phyloP scores from a whole-genome alignment of 2,329 filamentous ascomycete species.

The Ascochyta clinopodiicola region DNA sequence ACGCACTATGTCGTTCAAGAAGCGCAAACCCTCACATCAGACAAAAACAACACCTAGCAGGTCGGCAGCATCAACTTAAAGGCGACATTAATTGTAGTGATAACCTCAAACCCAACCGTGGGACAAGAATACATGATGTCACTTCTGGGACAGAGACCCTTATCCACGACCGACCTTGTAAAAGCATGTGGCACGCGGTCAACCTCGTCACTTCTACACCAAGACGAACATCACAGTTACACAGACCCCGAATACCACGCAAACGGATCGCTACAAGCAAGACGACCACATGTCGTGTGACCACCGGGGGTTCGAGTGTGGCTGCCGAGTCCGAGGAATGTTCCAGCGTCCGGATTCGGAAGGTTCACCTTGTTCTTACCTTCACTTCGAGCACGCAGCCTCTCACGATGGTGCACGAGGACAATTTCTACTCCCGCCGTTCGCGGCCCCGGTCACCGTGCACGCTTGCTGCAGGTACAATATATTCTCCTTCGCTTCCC shows the following conservation, averaged over 20 bases:
- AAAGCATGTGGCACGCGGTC: not conserved
- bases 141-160: no score
- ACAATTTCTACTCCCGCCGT: not conserved
- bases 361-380: constrained; percentile 7
- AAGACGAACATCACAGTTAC: constrained; percentile 1
- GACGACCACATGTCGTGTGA: constrained; percentile 5
- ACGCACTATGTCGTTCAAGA: no score
- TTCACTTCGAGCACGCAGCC: not conserved
- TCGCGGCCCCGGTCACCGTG: constrained; percentile 1
- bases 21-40: no score
- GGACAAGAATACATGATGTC: no score
- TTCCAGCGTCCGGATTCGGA: constrained; percentile 7
- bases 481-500: constrained; percentile 2
- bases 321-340: constrained; percentile 1
- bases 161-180: no score
- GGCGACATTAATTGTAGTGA: no score
- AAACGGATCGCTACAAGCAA: constrained; percentile 8
- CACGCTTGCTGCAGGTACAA: constrained; percentile 1
- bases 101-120: no score
- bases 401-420: constrained; percentile 4
- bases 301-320: not conserved
- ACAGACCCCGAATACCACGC: constrained; percentile 4
- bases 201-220: not conserved
- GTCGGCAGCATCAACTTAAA: no score
- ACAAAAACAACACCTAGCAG: no score